These are phyloP conservation scores for Colletotrichum coccodes DNA, from an alignment of 2,329 filamentous ascomycete genomes.

Conservation along the genomic window DNA sequence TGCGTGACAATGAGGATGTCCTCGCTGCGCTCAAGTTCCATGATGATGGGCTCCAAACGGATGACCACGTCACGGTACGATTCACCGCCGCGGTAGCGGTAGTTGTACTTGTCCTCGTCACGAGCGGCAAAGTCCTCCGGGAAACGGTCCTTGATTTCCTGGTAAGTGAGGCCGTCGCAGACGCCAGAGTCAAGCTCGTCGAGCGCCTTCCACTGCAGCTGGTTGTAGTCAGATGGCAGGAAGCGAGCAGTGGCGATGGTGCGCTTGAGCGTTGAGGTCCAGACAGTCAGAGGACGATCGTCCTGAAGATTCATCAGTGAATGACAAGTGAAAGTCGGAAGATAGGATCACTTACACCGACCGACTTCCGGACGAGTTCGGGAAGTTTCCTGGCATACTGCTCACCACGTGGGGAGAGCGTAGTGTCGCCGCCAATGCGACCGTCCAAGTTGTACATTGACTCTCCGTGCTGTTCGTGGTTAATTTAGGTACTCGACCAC, in stretches of 20 bases:
- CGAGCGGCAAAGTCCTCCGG: conserved; percentile 95
- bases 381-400: conserved; percentile 88
- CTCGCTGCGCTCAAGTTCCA: conserved; percentile 96
- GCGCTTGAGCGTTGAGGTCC: conserved; percentile 74
- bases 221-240: conserved; percentile 85
- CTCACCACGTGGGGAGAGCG: conserved; percentile 86
- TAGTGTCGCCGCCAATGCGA: conserved; percentile 91
- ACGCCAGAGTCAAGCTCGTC: conserved; percentile 97
- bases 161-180: conserved; percentile 96
- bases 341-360: conserved; percentile 71
- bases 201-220: conserved; percentile 97
- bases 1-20: conserved; percentile 99
- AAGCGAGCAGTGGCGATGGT: conserved; percentile 93
- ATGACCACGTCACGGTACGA: conserved; percentile 97
- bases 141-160: conserved; percentile 89
- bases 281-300: conserved; percentile 69
- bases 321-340: neutral
- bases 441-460: conserved; percentile 91
- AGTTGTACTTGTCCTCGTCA: conserved; percentile 99
- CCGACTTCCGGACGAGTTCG: conserved; percentile 84
- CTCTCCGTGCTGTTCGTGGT: conserved; percentile 80
- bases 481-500: neutral
- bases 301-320: conserved; percentile 52
- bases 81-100: conserved; percentile 96
- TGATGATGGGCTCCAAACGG: conserved; percentile 97